phyloP scores from a whole-genome alignment of 306 rosid genomes.

The Geum urbanum region DNA sequence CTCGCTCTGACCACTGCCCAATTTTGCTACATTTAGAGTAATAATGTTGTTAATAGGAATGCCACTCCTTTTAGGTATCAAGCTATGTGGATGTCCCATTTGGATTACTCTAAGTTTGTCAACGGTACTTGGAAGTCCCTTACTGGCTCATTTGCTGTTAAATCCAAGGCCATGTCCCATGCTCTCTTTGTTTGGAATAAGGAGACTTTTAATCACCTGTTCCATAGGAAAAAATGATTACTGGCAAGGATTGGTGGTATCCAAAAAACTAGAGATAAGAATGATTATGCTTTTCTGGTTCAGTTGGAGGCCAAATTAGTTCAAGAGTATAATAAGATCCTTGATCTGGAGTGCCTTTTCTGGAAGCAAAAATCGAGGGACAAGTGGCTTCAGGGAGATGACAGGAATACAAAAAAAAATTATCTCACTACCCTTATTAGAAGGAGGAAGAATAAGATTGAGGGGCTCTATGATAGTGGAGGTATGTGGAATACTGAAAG shows the following conservation, averaged over 20 bases:
- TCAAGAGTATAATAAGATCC: neutral
- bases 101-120: neutral
- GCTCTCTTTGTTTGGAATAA: too few relatives aligned
- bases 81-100: neutral
- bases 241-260: neutral
- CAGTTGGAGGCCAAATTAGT: neutral
- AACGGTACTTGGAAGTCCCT: neutral
- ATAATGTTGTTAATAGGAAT: neutral
- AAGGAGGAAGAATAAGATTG: neutral
- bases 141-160: neutral
- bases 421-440: neutral
- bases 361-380: neutral
- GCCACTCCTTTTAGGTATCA: neutral
- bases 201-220: neutral
- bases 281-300: too few relatives aligned
- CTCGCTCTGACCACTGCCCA: neutral
- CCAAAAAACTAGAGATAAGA: too few relatives aligned
- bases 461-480: neutral
- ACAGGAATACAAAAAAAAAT: neutral
- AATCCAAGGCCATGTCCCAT: neutral
- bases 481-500: too few relatives aligned
- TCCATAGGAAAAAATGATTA: too few relatives aligned
- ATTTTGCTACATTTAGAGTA: neutral
- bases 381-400: neutral
- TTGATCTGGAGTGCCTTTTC: neutral